Percentiles rank a stretch among this genome's conserved stretches.
These are phyloP conservation scores for Camelina laxa DNA, from an alignment of 345 rosid species.

Conservation along the genomic window DNA sequence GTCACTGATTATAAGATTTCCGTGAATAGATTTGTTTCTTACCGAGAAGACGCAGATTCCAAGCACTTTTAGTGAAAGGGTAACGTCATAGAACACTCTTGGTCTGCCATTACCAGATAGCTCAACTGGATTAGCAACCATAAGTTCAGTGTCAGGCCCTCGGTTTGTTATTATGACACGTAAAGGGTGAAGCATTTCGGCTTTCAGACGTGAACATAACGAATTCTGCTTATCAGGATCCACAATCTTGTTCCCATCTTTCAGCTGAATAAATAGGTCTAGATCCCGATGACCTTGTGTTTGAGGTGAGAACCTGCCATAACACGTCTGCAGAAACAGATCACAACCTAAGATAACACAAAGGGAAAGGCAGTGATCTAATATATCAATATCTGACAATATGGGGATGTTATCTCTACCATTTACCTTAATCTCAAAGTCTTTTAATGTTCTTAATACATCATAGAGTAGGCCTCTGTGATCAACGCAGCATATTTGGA, in stretches of 20 bases:
- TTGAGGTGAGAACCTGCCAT: conserved; percentile 70
- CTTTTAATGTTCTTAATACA: conserved; percentile 79
- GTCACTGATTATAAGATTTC: background rate
- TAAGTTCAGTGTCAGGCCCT: conserved; percentile 81
- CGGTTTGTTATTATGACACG: conserved; percentile 71
- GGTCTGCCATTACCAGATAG: conserved; percentile 86
- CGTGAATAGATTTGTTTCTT: conserved; percentile 31
- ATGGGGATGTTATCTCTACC: background rate
- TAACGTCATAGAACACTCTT: conserved; percentile 81
- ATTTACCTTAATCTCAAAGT: conserved; percentile 73
- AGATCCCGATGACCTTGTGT: conserved; percentile 61
- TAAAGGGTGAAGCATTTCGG: conserved; percentile 83
- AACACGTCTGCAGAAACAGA: conserved; percentile 56
- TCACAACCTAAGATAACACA: conserved; percentile 13
- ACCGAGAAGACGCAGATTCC: conserved; percentile 87
- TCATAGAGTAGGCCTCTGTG: conserved; percentile 88
- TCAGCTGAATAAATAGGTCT: conserved; percentile 81
- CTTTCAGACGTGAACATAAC: conserved; percentile 61
- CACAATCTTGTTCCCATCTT: conserved; percentile 71
- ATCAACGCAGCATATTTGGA: conserved; percentile 69
- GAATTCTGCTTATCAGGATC: conserved; percentile 65
- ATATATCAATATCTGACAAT: background rate
- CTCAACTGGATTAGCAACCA: conserved; percentile 91
- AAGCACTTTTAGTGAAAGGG: conserved; percentile 68
- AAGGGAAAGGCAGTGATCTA: background rate